Evolutionary conservation across 495 filamentous ascomycete species (phyloP).

Genomic region (Cairneyella variabilis): DNA sequence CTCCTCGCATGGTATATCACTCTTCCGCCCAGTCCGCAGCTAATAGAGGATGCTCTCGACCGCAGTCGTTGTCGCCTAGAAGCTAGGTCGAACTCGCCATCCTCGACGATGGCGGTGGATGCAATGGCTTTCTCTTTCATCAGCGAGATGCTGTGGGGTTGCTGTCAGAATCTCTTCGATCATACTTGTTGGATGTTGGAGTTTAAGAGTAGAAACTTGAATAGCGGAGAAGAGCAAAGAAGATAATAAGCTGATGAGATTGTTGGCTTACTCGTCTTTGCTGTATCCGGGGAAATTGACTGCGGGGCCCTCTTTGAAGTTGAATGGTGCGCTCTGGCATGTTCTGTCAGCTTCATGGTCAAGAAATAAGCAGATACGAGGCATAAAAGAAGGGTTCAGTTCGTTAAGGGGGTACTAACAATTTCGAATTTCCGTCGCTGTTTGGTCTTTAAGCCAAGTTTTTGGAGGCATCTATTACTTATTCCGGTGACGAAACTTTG

Average conservation of each 20-base stretch:
- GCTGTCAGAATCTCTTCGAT: not conserved
- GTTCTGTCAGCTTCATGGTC: not conserved
- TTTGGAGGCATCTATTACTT: conserved; percentile 15
- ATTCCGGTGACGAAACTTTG: conserved; percentile 9
- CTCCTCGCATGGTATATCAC: conserved; percentile 11
- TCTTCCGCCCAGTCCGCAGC: conserved; percentile 11
- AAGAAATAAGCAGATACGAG: too few relatives aligned
- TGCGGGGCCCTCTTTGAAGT: conserved; percentile 22
- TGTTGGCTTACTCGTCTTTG: conserved; percentile 20
- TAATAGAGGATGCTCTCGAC: conserved; percentile 4
- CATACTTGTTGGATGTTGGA: not conserved
- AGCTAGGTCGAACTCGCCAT: conserved; percentile 7
- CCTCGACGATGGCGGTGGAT: conserved; percentile 17
- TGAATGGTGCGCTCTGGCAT: conserved; percentile 15
- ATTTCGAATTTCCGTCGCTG: conserved; percentile 7
- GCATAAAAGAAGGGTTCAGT: not conserved
- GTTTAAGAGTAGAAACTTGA: not conserved
- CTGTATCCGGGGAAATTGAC: conserved; percentile 21
- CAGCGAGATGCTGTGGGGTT: conserved; percentile 15
- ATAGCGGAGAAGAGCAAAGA: not conserved
- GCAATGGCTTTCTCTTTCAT: conserved; percentile 25
- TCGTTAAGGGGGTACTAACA: conserved; percentile 11
- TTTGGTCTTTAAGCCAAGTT: conserved; percentile 13
- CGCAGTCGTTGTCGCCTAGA: not conserved
- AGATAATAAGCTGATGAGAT: not conserved